phyloP scores from a whole-genome alignment of 139 green algal species.

The Desmodesmus armatus region DNA sequence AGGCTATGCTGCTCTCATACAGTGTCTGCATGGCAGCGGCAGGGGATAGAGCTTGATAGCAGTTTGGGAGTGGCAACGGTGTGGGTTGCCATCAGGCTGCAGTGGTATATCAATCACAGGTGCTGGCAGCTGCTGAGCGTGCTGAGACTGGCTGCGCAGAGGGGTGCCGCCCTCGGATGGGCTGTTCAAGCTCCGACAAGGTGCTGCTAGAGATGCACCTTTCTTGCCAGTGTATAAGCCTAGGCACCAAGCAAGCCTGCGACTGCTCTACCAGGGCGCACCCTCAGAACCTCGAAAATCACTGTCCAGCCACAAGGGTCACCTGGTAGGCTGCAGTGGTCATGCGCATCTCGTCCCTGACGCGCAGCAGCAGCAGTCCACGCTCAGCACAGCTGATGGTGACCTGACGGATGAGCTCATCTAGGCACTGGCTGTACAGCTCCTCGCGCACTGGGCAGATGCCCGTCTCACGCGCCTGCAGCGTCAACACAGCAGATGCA shows the following conservation, averaged over 20 bases:
- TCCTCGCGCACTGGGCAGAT: conserved; percentile 93
- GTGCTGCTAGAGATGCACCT: neutral
- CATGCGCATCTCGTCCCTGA: conserved; percentile 91
- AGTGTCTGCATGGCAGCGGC: conserved; percentile 72
- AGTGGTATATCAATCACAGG: too few species aligned
- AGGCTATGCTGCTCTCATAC: conserved; percentile 88
- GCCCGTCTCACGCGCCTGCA: conserved; percentile 86
- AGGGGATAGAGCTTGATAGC: too few species aligned
- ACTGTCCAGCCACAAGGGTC: too few species aligned
- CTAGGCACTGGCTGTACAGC: conserved; percentile 90
- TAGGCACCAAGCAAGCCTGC: too few species aligned
- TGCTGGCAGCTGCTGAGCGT: neutral
- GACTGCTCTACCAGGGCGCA: neutral
- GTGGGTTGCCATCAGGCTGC: too few species aligned
- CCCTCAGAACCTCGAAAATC: neutral
- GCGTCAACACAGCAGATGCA: too few species aligned
- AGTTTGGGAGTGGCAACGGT: too few species aligned
- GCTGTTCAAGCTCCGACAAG: too few species aligned
- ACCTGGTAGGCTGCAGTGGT: conserved; percentile 85
- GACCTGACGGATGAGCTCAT: conserved; percentile 84
- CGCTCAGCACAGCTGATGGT: conserved; percentile 92
- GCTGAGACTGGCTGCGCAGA: neutral
- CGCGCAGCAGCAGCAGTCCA: conserved; percentile 83
- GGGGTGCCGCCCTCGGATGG: too few species aligned
- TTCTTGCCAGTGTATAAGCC: too few species aligned